Base-by-base conservation (phyloP, 2,329 filamentous ascomycete genomes). In the Fusarium floridanum region DNA sequence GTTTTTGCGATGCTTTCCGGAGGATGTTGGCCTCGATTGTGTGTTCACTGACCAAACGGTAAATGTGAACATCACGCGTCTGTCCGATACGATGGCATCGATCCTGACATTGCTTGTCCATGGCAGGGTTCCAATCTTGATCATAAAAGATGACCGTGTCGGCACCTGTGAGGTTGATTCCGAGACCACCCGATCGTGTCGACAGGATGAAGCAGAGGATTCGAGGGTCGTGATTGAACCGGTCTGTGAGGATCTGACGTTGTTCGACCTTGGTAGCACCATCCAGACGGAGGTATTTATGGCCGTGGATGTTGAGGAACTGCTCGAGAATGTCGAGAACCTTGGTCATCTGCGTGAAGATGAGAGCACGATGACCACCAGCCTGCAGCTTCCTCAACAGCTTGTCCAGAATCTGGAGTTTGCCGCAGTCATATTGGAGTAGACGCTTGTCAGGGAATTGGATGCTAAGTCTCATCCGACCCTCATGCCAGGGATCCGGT, bases 291-390 rank as follows among this genome's bases (percentile, higher is more conserved):
- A 99, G 89, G 81, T 99, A 99, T 66, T 97, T 97, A 85, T 98
- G 94, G 0, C 96, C 96, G 79, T 99, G 96, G 61, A 99, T 98
- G 80, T 98, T 98, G 76, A 99, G 90, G 81, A 99, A 99, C 77
- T 97, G 95, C 82, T 99, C 97, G 3, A 99, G 88, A 65, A 99
- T 97, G 82, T 99, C 96, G 20, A 99, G 88, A 55, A 98, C 97
- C 82, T 97, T 98, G 56, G 97, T 98, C 97, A 99, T 99, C 80
- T 99, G 97, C 0, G 97, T 98, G 83, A 99, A 99, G 81, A 99
- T 99, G 61, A 99, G 88, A 11, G 95, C 97, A 9, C 97, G 94
- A 80, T 98, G 97, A 2, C 95, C 95, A 43, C 95, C 95, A 3
- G 94, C 91, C 83, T 98, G 95, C 9, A 99, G 88, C 72, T 93